A percentile compares a stretch with the other conserved stretches of the same genome.
Evolutionary conservation across 2,329 filamentous ascomycete genomes (phyloP).

Genomic region (Cytospora chrysosperma): DNA sequence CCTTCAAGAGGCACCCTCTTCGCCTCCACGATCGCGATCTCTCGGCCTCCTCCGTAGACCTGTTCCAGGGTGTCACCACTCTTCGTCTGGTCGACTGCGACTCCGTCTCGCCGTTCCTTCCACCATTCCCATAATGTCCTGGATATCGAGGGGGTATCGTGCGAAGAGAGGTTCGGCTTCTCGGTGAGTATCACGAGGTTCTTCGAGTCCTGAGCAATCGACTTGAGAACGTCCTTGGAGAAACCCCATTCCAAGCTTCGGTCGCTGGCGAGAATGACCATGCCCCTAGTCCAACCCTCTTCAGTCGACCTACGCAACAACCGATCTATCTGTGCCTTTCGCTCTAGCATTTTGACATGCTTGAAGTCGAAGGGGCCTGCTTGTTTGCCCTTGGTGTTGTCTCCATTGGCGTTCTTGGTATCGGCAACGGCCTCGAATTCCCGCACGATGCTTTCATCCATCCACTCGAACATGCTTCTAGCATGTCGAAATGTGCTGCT

Average conservation of each 20-base stretch:
- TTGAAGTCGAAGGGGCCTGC: slow-evolving; percentile 86
- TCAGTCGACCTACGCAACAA: slow-evolving; percentile 52
- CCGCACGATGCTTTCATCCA: slow-evolving; percentile 92
- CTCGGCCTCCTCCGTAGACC: slow-evolving; percentile 62
- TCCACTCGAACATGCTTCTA: slow-evolving; percentile 97
- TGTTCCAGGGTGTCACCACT: slow-evolving; percentile 62
- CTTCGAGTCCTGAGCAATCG: slow-evolving; percentile 70
- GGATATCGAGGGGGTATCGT: slow-evolving; percentile 59
- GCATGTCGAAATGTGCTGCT: slow-evolving; percentile 88
- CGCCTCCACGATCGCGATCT: slow-evolving; percentile 60
- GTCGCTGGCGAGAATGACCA: slow-evolving; percentile 89
- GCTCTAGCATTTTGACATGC: slow-evolving; percentile 79
- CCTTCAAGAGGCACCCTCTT: slow-evolving; percentile 67
- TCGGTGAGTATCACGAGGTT: slow-evolving; percentile 91
- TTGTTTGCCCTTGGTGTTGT: slow-evolving; percentile 50
- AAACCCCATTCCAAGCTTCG: slow-evolving; percentile 92
- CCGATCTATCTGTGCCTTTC: slow-evolving; percentile 74
- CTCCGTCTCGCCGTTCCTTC: slow-evolving; percentile 64
- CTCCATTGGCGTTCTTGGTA: slow-evolving; percentile 45
- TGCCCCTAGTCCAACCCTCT: slow-evolving; percentile 47
- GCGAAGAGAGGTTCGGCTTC: slow-evolving; percentile 50
- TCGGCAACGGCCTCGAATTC: slow-evolving; percentile 78
- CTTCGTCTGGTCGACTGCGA: slow-evolving; percentile 55
- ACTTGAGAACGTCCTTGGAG: slow-evolving; percentile 74
- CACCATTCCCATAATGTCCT: slow-evolving; percentile 79